These are phyloP conservation scores for Leccinum aurantiacum DNA, from an alignment of 768 basidiomycete genomes.

Conservation along the genomic window DNA sequence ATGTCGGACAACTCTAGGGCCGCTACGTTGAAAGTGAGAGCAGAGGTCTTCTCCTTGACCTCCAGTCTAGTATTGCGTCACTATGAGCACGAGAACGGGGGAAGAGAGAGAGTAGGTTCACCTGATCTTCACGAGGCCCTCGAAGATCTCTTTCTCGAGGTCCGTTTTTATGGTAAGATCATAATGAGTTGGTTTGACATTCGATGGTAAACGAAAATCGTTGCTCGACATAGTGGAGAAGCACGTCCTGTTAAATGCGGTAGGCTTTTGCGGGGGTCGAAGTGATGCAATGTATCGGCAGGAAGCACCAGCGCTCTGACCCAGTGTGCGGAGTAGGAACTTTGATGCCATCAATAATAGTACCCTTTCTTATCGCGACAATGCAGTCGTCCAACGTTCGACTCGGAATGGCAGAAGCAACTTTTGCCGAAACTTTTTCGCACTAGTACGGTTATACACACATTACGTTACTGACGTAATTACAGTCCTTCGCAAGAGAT, in stretches of 20 bases:
- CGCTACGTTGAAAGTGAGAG: slow-evolving; percentile 64
- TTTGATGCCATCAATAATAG: slow-evolving; percentile 10
- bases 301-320: slow-evolving; percentile 1
- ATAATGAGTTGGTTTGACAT: slow-evolving; percentile 74
- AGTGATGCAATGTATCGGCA: background rate
- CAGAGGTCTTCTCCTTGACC: slow-evolving; percentile 57
- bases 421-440: slow-evolving; percentile 1
- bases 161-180: slow-evolving; percentile 80
- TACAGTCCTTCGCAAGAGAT: background rate
- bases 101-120: slow-evolving; percentile 30
- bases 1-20: slow-evolving; percentile 58
- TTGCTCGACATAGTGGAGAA: slow-evolving; percentile 16
- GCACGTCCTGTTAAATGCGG: slow-evolving; percentile 6
- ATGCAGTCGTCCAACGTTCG: background rate
- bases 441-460: background rate
- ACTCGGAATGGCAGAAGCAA: background rate
- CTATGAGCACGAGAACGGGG: background rate
- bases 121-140: slow-evolving; percentile 76
- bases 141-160: slow-evolving; percentile 71
- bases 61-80: slow-evolving; percentile 48
- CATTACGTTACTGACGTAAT: background rate
- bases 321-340: slow-evolving; percentile 7
- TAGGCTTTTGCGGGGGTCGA: background rate
- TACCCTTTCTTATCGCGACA: background rate
- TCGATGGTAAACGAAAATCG: slow-evolving; percentile 56